phyloP scores from a whole-genome alignment of 1,284 basidiomycete genomes.

The Phenoliferia sp. region DNA sequence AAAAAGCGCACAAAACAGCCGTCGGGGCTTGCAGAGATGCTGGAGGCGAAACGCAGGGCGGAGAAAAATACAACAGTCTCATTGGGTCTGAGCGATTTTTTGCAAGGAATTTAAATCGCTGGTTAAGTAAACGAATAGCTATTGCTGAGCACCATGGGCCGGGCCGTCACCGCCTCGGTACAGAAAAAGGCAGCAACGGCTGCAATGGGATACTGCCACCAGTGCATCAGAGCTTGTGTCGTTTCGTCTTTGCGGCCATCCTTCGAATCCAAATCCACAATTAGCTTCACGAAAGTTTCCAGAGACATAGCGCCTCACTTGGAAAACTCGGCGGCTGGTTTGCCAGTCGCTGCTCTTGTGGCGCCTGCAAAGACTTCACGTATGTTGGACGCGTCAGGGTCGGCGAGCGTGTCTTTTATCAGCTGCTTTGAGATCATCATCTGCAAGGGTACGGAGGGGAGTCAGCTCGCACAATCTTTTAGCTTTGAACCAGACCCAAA shows the following conservation, averaged over 20 bases:
- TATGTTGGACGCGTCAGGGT: constrained; percentile 24
- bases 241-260: constrained; percentile 22
- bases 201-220: too few species aligned
- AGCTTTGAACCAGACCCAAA: neutral
- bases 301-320: neutral
- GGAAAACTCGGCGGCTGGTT: constrained; percentile 20
- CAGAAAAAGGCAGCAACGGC: too few species aligned
- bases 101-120: constrained; percentile 17
- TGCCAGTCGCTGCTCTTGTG: constrained; percentile 23
- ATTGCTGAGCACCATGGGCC: too few species aligned
- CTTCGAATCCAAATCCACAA: neutral
- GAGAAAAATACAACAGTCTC: neutral
- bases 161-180: too few species aligned
- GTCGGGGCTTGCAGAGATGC: constrained; percentile 14
- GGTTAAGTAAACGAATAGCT: too few species aligned
- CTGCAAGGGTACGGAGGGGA: neutral
- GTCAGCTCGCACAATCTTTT: too few species aligned
- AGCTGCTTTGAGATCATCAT: constrained; percentile 18
- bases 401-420: constrained; percentile 15
- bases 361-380: constrained; percentile 29
- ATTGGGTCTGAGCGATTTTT: constrained; percentile 14
- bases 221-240: constrained; percentile 33
- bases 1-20: constrained; percentile 16
- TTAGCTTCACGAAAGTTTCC: neutral
- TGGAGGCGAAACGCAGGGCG: constrained; percentile 17